Evolutionary conservation across 345 rosid genomes (phyloP).

Genomic region (Bruguiera sexangula): DNA sequence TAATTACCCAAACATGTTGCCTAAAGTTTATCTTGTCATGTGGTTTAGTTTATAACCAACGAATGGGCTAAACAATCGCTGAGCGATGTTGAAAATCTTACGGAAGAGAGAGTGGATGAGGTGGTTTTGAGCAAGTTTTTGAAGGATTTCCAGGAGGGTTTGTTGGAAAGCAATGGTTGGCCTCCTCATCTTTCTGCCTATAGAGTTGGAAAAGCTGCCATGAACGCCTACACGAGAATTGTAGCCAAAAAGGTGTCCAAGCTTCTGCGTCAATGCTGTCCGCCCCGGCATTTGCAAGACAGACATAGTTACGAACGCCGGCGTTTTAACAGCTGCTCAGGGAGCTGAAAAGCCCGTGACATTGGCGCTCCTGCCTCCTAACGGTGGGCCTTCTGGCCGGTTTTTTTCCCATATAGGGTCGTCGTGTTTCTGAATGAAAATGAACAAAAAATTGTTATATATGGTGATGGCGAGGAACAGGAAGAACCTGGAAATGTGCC

Average conservation of each 20-base stretch:
- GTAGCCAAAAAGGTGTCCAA: constrained; percentile 31
- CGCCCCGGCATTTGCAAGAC: constrained; percentile 36
- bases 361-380: constrained; percentile 29
- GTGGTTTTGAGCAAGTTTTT: constrained; percentile 22
- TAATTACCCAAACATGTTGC: not conserved
- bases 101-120: constrained; percentile 32
- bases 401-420: constrained; percentile 19
- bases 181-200: constrained; percentile 27
- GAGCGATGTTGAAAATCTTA: constrained; percentile 20
- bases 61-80: constrained; percentile 29
- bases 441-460: too few species aligned
- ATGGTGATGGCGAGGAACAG: too few species aligned
- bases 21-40: not conserved
- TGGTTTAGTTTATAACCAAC: constrained; percentile 17
- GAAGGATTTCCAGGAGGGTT: constrained; percentile 29
- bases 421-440: constrained; percentile 5
- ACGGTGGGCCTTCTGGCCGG: constrained; percentile 32
- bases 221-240: constrained; percentile 37
- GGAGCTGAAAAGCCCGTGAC: constrained; percentile 33
- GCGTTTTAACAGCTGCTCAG: constrained; percentile 22
- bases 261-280: constrained; percentile 25
- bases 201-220: constrained; percentile 23
- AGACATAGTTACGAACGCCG: constrained; percentile 26
- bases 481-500: too few species aligned
- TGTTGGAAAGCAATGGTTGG: constrained; percentile 32